phyloP scores from a whole-genome alignment of 192 early-diverging fungal genomes.

The Coemansia sp. region DNA sequence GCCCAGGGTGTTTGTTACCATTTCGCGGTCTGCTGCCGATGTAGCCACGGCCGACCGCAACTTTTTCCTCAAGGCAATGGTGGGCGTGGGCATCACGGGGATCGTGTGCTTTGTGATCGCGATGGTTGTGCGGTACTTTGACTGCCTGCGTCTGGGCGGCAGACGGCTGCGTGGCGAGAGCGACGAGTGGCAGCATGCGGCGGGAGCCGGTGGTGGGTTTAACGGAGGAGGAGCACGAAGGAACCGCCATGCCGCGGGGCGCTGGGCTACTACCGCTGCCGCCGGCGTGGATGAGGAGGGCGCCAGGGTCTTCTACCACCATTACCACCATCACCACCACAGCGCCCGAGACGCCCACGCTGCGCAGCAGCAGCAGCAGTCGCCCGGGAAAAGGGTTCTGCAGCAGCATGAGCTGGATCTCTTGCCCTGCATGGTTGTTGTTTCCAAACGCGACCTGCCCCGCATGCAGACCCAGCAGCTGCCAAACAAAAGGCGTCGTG shows the following conservation, averaged over 20 bases:
- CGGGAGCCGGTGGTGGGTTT: background rate
- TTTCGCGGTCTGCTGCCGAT: slow-evolving; percentile 34
- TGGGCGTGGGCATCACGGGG: slow-evolving; percentile 47
- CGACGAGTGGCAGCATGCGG: background rate
- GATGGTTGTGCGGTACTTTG: slow-evolving; percentile 45
- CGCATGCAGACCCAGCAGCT: background rate
- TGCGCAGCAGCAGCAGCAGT: too few relatives aligned
- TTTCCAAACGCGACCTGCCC: background rate
- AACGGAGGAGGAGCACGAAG: background rate
- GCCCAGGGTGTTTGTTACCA: slow-evolving; percentile 28
- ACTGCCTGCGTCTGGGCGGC: slow-evolving; percentile 19
- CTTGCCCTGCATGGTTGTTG: slow-evolving; percentile 38
- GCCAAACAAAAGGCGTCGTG: too few relatives aligned
- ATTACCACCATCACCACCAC: slow-evolving; percentile 5
- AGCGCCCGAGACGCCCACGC: background rate
- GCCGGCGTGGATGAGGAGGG: background rate
- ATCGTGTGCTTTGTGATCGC: slow-evolving; percentile 50
- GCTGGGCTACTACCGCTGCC: background rate
- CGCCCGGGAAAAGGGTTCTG: slow-evolving; percentile 23
- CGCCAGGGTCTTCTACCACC: slow-evolving; percentile 8
- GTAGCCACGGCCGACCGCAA: slow-evolving; percentile 42
- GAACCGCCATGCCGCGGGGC: background rate
- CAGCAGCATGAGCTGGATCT: slow-evolving; percentile 38
- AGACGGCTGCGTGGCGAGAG: background rate
- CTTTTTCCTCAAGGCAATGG: slow-evolving; percentile 54